These are phyloP conservation scores for Rugonectria rugulosa DNA, from an alignment of 2,329 filamentous ascomycete species.

Conservation along the genomic window DNA sequence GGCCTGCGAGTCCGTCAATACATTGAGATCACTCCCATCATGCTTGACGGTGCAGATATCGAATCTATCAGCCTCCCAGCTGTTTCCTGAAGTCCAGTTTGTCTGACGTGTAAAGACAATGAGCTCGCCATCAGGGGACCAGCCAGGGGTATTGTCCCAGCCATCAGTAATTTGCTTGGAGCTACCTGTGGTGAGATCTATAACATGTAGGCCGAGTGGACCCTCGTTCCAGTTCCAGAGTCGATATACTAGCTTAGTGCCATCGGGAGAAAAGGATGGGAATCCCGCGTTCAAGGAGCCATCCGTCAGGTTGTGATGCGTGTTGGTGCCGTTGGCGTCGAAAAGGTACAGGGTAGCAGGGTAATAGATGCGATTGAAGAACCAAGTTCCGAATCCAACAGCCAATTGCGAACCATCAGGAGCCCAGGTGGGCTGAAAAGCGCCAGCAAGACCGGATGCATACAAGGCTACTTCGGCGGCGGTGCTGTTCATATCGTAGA, in stretches of 20 bases:
- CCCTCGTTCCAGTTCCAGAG: conserved; percentile 18
- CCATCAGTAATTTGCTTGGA: background rate
- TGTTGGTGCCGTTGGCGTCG: background rate
- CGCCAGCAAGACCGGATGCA: conserved; percentile 4
- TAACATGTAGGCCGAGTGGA: conserved; percentile 6
- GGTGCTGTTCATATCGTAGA: conserved; percentile 8
- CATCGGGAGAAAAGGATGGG: conserved; percentile 10
- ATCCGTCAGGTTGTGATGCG: conserved; percentile 1
- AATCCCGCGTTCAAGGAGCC: conserved; percentile 11
- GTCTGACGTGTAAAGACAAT: conserved; percentile 18
- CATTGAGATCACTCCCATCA: conserved; percentile 5
- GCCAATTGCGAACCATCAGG: conserved; percentile 8
- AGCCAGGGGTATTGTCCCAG: conserved; percentile 14
- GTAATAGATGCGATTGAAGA: conserved; percentile 6
- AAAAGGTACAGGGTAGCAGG: conserved; percentile 7
- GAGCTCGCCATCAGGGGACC: conserved; percentile 13
- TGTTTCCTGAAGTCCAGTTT: conserved; percentile 14
- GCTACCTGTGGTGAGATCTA: conserved; percentile 3
- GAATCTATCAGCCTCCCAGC: conserved; percentile 12
- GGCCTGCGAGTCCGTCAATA: conserved; percentile 10
- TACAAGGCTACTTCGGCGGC: conserved; percentile 7
- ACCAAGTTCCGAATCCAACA: conserved; percentile 14
- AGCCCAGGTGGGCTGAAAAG: conserved; percentile 10
- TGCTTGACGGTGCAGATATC: conserved; percentile 12
- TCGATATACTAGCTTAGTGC: conserved; percentile 11